Percentiles rank a stretch among this genome's conserved stretches.
These are phyloP conservation scores for Eutrema japonicum DNA, from an alignment of 345 rosid species.

Conservation along the genomic window DNA sequence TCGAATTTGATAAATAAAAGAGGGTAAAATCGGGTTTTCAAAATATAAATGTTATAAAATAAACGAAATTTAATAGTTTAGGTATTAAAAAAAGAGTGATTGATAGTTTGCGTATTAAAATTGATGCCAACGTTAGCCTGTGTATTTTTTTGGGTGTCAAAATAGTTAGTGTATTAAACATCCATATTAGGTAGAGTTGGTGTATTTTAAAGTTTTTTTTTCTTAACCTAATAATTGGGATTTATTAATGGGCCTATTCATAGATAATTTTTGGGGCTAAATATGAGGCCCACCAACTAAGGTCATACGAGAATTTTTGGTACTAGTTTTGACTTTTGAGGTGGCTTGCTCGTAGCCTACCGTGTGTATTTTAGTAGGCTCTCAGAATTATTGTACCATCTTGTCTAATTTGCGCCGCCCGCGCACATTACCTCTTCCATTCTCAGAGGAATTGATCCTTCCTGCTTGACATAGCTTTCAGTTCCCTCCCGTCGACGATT, in stretches of 20 bases:
- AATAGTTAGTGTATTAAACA: too few species aligned
- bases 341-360: background rate
- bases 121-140: too few species aligned
- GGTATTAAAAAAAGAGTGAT: too few species aligned
- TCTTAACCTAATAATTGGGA: background rate
- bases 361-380: slow-evolving; percentile 13
- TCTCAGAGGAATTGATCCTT: background rate
- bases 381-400: background rate
- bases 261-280: background rate
- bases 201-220: too few species aligned
- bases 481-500: background rate
- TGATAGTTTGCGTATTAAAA: too few species aligned
- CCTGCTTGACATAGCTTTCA: slow-evolving; percentile 13
- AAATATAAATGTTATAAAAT: too few species aligned
- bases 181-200: too few species aligned
- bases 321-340: background rate
- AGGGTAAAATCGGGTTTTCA: too few species aligned
- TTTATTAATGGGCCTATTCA: slow-evolving; percentile 10
- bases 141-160: too few species aligned
- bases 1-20: too few species aligned
- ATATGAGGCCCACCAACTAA: slow-evolving; percentile 7
- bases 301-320: background rate
- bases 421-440: slow-evolving; percentile 20
- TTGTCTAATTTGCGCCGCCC: slow-evolving; percentile 25
- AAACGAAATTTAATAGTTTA: too few species aligned